A percentile compares a stretch with the other conserved stretches of the same genome.
These are phyloP conservation scores for Dactylellina haptotyla DNA, from an alignment of 2,329 filamentous ascomycete genomes.

Conservation along the genomic window DNA sequence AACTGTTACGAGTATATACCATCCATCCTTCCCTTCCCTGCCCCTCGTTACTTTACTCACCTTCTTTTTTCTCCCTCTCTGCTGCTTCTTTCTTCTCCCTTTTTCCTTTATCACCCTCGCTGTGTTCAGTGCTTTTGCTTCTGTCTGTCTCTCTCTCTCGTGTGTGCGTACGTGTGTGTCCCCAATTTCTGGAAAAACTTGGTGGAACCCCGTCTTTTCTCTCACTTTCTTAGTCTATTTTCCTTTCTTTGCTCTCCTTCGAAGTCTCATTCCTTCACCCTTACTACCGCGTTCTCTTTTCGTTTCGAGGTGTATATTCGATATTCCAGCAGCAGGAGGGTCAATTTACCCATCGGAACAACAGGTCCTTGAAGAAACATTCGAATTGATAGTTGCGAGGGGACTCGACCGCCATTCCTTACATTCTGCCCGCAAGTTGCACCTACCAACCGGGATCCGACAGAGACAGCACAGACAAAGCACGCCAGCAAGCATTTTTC, in stretches of 20 bases:
- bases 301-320: background rate
- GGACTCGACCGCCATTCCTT: slow-evolving; percentile 23
- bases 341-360: background rate
- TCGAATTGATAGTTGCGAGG: background rate
- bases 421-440: slow-evolving; percentile 10
- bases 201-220: background rate
- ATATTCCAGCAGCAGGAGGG: background rate
- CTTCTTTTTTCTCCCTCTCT: background rate
- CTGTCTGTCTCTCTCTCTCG: background rate
- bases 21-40: background rate
- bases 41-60: background rate
- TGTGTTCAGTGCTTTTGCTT: too few species aligned
- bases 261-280: background rate
- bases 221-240: background rate
- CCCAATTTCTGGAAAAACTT: slow-evolving; percentile 22
- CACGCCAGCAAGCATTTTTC: background rate
- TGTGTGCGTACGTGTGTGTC: slow-evolving; percentile 2
- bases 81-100: background rate
- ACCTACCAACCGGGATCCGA: background rate
- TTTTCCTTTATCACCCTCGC: too few species aligned
- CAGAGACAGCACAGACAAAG: background rate
- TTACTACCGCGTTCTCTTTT: background rate
- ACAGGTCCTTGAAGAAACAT: background rate
- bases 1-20: slow-evolving; percentile 35
- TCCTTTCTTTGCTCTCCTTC: background rate